These are phyloP conservation scores for Pleurotus ostreatus DNA, from an alignment of 768 basidiomycete genomes.

Conservation along the genomic window DNA sequence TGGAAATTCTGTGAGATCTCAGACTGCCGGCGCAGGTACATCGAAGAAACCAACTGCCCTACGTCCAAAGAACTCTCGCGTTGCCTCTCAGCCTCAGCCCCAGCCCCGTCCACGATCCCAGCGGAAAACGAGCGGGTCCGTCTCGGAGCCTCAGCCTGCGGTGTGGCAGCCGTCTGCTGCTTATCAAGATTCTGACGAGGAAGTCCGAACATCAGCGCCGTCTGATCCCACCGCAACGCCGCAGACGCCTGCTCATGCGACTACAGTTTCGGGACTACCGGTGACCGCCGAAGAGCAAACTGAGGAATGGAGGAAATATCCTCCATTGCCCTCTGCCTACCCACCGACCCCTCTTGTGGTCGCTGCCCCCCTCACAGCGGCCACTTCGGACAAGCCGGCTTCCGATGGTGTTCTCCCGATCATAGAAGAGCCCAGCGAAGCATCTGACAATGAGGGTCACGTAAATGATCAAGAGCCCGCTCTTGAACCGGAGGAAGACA, in stretches of 20 bases:
- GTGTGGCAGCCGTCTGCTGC: conserved; percentile 2
- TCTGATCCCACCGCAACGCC: background rate
- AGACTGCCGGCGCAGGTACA: background rate
- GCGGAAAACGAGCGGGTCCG: background rate
- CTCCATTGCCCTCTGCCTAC: conserved; percentile 74
- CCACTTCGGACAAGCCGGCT: background rate
- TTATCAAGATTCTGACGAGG: conserved; percentile 4
- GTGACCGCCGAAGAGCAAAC: conserved; percentile 22
- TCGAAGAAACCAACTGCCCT: background rate
- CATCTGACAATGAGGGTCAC: conserved; percentile 18
- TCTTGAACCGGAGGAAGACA: conserved; percentile 17
- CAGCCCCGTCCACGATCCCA: background rate
- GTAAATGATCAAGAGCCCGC: background rate
- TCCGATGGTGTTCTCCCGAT: background rate
- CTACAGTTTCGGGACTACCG: background rate
- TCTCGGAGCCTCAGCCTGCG: conserved; percentile 1
- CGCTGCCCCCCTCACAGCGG: conserved; percentile 25
- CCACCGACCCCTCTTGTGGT: conserved; percentile 60
- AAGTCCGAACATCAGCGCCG: background rate
- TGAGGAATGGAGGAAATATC: conserved; percentile 75
- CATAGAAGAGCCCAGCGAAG: conserved; percentile 16
- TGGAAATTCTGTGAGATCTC: background rate
- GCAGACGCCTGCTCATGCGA: background rate
- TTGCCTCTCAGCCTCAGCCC: background rate
- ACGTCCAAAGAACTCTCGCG: background rate